These are phyloP conservation scores for Diaporthe batatas DNA, from an alignment of 2,329 filamentous ascomycete genomes.

Conservation along the genomic window DNA sequence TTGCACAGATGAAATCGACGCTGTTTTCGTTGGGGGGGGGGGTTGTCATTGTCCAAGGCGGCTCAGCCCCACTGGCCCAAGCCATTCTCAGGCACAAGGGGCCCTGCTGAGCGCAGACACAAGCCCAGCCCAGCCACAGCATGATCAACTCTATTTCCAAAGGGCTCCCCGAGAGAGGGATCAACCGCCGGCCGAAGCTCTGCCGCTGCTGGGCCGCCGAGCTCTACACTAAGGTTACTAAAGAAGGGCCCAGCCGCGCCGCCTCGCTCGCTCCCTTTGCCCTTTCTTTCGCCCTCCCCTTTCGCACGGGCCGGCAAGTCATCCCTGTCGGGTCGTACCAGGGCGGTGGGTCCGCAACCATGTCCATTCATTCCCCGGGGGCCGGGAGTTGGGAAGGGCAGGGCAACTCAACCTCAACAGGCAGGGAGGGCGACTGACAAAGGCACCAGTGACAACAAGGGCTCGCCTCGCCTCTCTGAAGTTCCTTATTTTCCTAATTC, in stretches of 20 bases:
- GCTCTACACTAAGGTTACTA: too few species aligned
- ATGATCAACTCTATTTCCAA: slow-evolving; percentile 32
- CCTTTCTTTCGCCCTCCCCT: not conserved
- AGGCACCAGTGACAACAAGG: too few species aligned
- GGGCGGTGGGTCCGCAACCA: slow-evolving; percentile 8
- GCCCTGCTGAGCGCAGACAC: too few species aligned
- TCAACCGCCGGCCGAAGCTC: slow-evolving; percentile 29
- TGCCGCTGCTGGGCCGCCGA: too few species aligned
- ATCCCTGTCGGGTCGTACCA: slow-evolving; percentile 21
- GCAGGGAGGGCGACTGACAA: too few species aligned
- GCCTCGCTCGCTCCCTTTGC: not conserved
- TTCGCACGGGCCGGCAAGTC: not conserved
- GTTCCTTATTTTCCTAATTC: too few species aligned
- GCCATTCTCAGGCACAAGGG: too few species aligned
- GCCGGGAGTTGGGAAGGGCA: not conserved
- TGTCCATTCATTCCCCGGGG: not conserved
- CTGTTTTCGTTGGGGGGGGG: not conserved
- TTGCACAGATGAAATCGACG: slow-evolving; percentile 10
- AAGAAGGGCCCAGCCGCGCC: slow-evolving; percentile 14
- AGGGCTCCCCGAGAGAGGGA: slow-evolving; percentile 9
- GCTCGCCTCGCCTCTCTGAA: too few species aligned
- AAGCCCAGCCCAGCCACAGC: slow-evolving; percentile 8
- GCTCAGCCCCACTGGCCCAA: slow-evolving; percentile 17
- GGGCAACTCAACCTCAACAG: too few species aligned
- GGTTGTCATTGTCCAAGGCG: too few species aligned